These are phyloP conservation scores for Phytopythium sindhum DNA, from an alignment of 352 stramenopile species.

Conservation along the genomic window DNA sequence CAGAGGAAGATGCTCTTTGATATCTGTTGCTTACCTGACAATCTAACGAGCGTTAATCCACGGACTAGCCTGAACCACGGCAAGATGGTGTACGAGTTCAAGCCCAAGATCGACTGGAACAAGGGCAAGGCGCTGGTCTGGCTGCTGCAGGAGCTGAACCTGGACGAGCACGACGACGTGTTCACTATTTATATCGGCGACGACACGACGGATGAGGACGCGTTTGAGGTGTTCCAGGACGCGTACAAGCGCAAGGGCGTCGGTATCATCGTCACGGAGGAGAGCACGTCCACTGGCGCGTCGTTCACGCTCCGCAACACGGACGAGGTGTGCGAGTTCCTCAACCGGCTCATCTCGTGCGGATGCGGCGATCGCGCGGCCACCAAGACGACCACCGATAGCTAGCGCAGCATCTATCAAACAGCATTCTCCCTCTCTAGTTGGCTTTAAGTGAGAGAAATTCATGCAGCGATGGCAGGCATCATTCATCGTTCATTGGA, in stretches of 20 bases:
- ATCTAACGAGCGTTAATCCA: too few species aligned
- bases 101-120: conserved; percentile 91
- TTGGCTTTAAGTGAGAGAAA: not conserved
- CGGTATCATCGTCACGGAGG: conserved; percentile 82
- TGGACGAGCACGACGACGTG: conserved; percentile 71
- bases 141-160: conserved; percentile 70
- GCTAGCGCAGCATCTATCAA: not conserved
- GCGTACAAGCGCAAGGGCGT: conserved; percentile 55
- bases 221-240: conserved; percentile 67
- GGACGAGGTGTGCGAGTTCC: conserved; percentile 67
- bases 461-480: not conserved
- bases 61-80: conserved; percentile 69
- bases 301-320: conserved; percentile 80
- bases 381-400: not conserved
- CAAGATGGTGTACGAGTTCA: conserved; percentile 91
- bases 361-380: conserved; percentile 3
- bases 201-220: conserved; percentile 89
- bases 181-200: conserved; percentile 93
- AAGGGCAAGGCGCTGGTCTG: conserved; percentile 89
- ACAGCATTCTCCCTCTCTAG: not conserved
- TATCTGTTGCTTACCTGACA: not conserved
- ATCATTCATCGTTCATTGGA: not conserved
- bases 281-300: conserved; percentile 60
- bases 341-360: conserved; percentile 60
- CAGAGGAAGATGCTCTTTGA: not conserved